Base-by-base conservation (phyloP, 495 filamentous ascomycete genomes). In the Acidomyces sp. region DNA sequence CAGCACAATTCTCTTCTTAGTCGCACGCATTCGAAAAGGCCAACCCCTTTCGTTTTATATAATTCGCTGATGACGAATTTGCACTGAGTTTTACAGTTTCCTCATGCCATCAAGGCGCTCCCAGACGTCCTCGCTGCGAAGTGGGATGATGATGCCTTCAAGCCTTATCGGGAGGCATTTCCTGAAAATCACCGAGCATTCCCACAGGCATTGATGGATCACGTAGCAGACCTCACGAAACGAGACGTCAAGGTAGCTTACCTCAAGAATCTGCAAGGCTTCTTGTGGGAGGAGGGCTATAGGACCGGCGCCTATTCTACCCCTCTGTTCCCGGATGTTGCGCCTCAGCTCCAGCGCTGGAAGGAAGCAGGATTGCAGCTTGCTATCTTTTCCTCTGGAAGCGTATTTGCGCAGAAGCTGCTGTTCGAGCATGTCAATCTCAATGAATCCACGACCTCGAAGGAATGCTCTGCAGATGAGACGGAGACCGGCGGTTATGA, bases 351-450 rank as follows among this genome's bases (percentile, higher is more conserved):
- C 28, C 55, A 60, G 16, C 17, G 54, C 27, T 82, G 77, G 77
- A 51, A 58, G 28, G 40, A 49, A 2, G 49, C 57, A 11, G 63
- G 64, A 7, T 52, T 70, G 21, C 52, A 52, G 16, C 62, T 83
- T 28, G 67, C 72, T 50, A 81, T 85, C 53, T 85, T 81, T 62
- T 81, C 76, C 6, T 77, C 72, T 13, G 80, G 80, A 23, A 77
- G 72, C 5, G 75, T 85, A 11, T 61, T 72, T 36, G 80, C 80
- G 18, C 80, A 85, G 62, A 77, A 77, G 55, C 64, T 83, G 37
- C 62, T 83, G 25, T 83, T 85, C 56, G 51, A 60, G 39, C 68
- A 82, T 59, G 80, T 80, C n/a, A 61, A 71, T 49, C 58, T 61
- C 6, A 43, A 59, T 32, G 64, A 67, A 29, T 9, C 9, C 26